A percentile compares a stretch with the other conserved stretches of the same genome.
Conservation (phyloP, 1,139 yeast species). For the Magnusiomyces suaveolens region DNA sequence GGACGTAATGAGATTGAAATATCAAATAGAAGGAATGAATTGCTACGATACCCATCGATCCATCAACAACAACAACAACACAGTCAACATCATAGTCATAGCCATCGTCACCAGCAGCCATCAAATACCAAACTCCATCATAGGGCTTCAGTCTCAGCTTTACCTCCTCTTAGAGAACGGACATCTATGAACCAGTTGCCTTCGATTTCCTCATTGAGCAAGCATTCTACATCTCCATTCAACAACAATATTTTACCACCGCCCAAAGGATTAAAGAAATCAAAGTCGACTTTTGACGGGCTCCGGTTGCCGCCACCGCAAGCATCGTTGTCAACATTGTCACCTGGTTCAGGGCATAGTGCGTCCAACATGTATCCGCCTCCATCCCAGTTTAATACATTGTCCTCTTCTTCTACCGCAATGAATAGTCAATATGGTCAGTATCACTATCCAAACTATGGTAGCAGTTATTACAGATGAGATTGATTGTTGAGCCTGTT, state of each 20-base stretch:
- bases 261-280: neutral
- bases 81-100: neutral
- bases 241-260: slow-evolving; percentile 5
- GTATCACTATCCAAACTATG: neutral
- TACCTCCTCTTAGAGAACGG: slow-evolving; percentile 6
- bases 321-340: neutral
- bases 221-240: slow-evolving; percentile 1
- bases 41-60: neutral
- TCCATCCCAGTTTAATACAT: neutral
- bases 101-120: neutral
- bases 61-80: no score
- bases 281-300: slow-evolving; percentile 11
- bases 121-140: neutral
- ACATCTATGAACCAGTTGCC: neutral
- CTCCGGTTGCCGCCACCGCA: slow-evolving; percentile 11
- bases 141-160: slow-evolving; percentile 1
- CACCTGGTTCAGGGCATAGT: no score
- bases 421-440: neutral
- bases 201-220: neutral
- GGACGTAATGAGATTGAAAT: slow-evolving; percentile 33
- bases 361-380: neutral
- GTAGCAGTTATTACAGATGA: neutral
- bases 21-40: slow-evolving; percentile 11
- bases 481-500: neutral
- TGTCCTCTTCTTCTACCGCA: neutral